Evolutionary conservation across 257 asterid species (phyloP).

Genomic region (Ehretia macrophylla): DNA sequence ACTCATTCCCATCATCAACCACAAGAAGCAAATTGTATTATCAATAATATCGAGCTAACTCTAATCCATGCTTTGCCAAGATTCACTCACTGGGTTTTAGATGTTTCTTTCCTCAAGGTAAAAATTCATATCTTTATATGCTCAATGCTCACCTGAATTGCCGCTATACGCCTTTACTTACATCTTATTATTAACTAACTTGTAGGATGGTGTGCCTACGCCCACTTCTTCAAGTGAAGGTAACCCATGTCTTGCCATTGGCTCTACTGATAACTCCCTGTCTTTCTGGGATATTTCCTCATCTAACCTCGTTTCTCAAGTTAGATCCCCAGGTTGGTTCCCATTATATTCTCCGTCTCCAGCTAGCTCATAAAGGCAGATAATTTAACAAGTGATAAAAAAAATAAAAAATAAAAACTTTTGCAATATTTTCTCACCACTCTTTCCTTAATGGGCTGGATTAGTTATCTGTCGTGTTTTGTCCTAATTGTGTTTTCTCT

Average conservation of each 20-base stretch:
- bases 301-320: conserved; percentile 40
- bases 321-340: conserved; percentile 58
- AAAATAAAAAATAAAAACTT: too few relatives aligned
- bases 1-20: too few relatives aligned
- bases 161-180: background rate
- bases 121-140: background rate
- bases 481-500: background rate
- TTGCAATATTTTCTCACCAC: background rate
- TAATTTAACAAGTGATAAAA: too few relatives aligned
- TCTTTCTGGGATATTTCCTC: conserved; percentile 64
- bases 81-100: conserved; percentile 83
- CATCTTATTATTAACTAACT: conserved; percentile 8
- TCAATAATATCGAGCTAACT: conserved; percentile 24
- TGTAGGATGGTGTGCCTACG: conserved; percentile 34
- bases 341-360: background rate
- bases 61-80: conserved; percentile 57
- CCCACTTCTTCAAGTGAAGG: conserved; percentile 30
- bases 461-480: too few relatives aligned
- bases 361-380: too few relatives aligned
- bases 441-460: background rate
- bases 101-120: conserved; percentile 74
- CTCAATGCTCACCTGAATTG: background rate
- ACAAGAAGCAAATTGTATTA: conserved; percentile 4
- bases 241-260: conserved; percentile 53
- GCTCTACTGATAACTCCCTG: conserved; percentile 79